phyloP scores from a whole-genome alignment of 2,329 filamentous ascomycete species.

The Paracoccidioides lutzii region DNA sequence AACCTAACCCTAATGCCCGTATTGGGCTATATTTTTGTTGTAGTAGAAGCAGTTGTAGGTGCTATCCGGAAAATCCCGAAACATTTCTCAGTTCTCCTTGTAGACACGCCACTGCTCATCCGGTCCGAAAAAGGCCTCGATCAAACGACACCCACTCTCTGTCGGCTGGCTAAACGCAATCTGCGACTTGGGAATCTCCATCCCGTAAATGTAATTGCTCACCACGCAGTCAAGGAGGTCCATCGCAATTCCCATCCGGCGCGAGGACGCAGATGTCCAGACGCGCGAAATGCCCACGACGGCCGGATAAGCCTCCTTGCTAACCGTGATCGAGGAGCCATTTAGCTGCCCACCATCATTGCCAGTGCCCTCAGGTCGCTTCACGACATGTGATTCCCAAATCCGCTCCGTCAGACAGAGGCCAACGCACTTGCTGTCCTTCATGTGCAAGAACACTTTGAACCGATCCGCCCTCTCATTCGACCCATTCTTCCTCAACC shows the following conservation, averaged over 20 bases:
- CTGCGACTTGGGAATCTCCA: constrained; percentile 41
- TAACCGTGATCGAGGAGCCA: constrained; percentile 35
- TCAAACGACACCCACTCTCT: constrained; percentile 45
- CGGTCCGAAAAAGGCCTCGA: constrained; percentile 44
- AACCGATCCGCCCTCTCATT: constrained; percentile 37
- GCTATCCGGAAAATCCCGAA: too few relatives aligned
- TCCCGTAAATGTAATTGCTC: constrained; percentile 42
- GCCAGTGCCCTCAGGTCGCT: constrained; percentile 18
- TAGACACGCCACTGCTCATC: constrained; percentile 49
- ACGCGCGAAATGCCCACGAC: constrained; percentile 52
- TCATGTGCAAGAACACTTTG: constrained; percentile 50
- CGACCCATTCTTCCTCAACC: constrained; percentile 19
- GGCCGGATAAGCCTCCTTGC: constrained; percentile 32
- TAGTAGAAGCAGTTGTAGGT: too few relatives aligned
- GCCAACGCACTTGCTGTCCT: constrained; percentile 49
- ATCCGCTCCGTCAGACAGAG: constrained; percentile 51
- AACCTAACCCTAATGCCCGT: background rate
- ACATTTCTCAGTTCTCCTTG: constrained; percentile 30
- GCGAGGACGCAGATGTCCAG: constrained; percentile 47
- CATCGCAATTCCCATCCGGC: constrained; percentile 45
- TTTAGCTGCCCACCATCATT: constrained; percentile 8
- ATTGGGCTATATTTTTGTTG: background rate
- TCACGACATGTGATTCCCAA: constrained; percentile 41
- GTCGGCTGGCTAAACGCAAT: constrained; percentile 57
- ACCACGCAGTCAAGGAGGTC: constrained; percentile 44